Base-by-base conservation (phyloP, 202 grass and related monocot species). In the Setaria viridis region DNA sequence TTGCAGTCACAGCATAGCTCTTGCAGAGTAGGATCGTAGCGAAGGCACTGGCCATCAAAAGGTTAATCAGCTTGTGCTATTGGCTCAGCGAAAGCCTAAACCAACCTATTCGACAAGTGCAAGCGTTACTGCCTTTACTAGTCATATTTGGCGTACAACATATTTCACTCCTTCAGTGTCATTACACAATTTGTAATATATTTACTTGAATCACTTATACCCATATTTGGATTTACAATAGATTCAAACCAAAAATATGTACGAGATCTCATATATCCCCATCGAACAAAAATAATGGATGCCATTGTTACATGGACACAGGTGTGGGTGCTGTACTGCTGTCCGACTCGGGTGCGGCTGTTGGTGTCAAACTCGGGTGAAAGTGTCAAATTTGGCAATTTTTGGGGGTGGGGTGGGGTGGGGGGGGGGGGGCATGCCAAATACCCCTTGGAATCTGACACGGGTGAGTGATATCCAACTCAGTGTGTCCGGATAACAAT, bases 181-280 rank as follows among this genome's bases (percentile, higher is more conserved):
- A 17, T 30, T 77, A 65, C 37, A 72, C 48, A 39, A 7, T 72
- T 54, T 64, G 32, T 11, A 8, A 5, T 81, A 67, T 51, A 64
- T 57, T 45, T 79, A 58, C 1, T 41, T 41, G 39, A 41, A 41
- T 41, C 39, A 5, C 39, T 6, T 47, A 60, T 17, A 69, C 14
- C n/a, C 55, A 41, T 32, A 85, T 62, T 19, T 82, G n/a, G 19
- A 82, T 20, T 25, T 77, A 87, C 19, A 54, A 10, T 43, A 41
- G 4, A 5, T 84, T 84, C 39, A 9, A 43, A 46, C 7, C 16
- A 54, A 43, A 84, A 84, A 56, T 84, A 45, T 21, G 33, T 33
- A 29, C 48, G 29, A n/a, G 53, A 59, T 74, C 17, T 79, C 48
- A 37, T 15, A 70, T 88, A 19, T 34, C 74, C 20, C 73, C 41